Evolutionary conservation across 768 basidiomycete genomes (phyloP), one percentile per base, ranked within the genome.

Genomic region (Auricularia heimuer): DNA sequence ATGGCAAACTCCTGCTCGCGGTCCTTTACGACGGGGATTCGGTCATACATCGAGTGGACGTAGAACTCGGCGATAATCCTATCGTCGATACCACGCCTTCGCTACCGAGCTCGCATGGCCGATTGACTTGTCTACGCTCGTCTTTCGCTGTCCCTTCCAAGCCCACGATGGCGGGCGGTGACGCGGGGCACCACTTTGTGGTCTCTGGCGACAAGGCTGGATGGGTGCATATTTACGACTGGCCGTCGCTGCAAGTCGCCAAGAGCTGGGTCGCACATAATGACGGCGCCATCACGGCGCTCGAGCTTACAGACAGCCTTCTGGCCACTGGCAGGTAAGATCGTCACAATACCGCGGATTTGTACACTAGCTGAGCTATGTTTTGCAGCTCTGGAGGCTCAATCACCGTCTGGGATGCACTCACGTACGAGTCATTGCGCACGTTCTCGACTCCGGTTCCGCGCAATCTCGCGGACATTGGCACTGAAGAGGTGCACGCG

Each of bases 131-230:
- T 68, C 56, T 45, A 35, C 33, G 60, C 36, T 51, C n/a, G 62
- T 65, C 44, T 61, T 62, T 54, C 29, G 37, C n/a, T 54, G 21
- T 29, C 45, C 51, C 10, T 18, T 58, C 35, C 45, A 18, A 35
- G 60, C n/a, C 24, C 11, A 24, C 8, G 79, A 24, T 54, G 66
- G n/a, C 68, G 75, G 44, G 61, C 67, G 33, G 67, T 63, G 65
- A 29, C 67, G 24, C 77, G 82, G 62, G 69, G 71, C 11, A 82
- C 78, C 39, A 42, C 69, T 83, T 89, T 70, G 73, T 91, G 37
- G 69, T 91, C 8, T 77, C 76, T 1, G 90, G 91, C 2, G 87
- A 92, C 70, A 74, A 77, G 29, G 76, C 89, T 33, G 90, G 90
- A 1, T 84, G 78, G 51, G 73, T 91, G 54, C 83, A 79, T 64